These are phyloP conservation scores for Phytopythium delawarense DNA, from an alignment of 352 stramenopile species.

Conservation along the genomic window DNA sequence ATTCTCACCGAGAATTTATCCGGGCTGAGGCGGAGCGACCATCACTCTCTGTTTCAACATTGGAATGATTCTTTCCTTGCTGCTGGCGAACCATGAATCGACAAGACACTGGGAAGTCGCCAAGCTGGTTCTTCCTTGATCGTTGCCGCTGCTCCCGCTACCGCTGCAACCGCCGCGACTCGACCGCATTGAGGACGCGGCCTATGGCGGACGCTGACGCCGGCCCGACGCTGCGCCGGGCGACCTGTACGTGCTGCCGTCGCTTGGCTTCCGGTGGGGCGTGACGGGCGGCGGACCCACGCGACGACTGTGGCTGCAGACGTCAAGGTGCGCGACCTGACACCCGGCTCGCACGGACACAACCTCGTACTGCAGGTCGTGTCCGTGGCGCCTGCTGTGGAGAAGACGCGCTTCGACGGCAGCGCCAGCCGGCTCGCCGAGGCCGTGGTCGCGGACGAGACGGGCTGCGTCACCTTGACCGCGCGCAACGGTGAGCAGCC, in stretches of 20 bases:
- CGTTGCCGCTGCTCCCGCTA: not conserved
- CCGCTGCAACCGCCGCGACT: not conserved
- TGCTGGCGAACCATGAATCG: no score
- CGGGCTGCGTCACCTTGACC: slow-evolving; percentile 76
- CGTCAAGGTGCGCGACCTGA: slow-evolving; percentile 73
- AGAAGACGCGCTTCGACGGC: slow-evolving; percentile 77
- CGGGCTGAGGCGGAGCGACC: no score
- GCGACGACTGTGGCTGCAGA: slow-evolving; percentile 30
- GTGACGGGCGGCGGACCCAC: not conserved
- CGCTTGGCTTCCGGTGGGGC: not conserved
- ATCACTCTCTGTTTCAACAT: no score
- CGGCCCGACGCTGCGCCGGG: slow-evolving; percentile 33
- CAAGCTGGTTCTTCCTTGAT: not conserved
- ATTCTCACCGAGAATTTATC: not conserved
- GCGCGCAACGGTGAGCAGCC: slow-evolving; percentile 57
- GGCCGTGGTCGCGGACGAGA: slow-evolving; percentile 76
- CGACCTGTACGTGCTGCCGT: slow-evolving; percentile 28
- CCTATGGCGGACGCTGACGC: slow-evolving; percentile 21
- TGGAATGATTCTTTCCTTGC: no score
- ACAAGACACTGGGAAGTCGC: no score
- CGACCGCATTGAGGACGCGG: not conserved
- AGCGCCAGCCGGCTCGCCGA: slow-evolving; percentile 65
- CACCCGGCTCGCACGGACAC: slow-evolving; percentile 69
- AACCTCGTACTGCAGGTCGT: slow-evolving; percentile 77
- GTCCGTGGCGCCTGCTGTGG: slow-evolving; percentile 43